Evolutionary conservation across 768 basidiomycete species (phyloP).

Genomic region (Boletus insuetus): DNA sequence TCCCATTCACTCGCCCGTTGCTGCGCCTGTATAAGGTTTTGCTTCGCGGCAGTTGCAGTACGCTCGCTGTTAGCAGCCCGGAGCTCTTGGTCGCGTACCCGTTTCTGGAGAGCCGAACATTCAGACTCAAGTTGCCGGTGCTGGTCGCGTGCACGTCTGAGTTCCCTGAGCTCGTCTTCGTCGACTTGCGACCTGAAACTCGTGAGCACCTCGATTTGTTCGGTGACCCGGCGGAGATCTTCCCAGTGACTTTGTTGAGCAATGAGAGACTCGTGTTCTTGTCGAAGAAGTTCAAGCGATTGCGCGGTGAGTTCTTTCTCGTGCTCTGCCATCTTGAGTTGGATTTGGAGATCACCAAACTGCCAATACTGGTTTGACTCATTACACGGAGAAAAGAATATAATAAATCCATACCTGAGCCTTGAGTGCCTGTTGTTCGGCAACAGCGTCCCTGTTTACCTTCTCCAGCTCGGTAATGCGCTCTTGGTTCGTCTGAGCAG

Average conservation of each 20-base stretch:
- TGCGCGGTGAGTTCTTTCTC: slow-evolving; percentile 61
- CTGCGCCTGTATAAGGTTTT: slow-evolving; percentile 68
- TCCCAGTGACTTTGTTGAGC: slow-evolving; percentile 78
- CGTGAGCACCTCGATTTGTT: slow-evolving; percentile 70
- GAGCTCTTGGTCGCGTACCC: slow-evolving; percentile 67
- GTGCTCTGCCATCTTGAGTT: slow-evolving; percentile 51
- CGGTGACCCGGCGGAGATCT: slow-evolving; percentile 63
- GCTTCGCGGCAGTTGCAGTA: slow-evolving; percentile 51
- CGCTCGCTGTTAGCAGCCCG: slow-evolving; percentile 62
- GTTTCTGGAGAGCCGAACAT: slow-evolving; percentile 63
- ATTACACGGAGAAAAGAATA: not conserved
- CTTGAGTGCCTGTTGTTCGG: slow-evolving; percentile 56
- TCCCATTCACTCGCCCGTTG: slow-evolving; percentile 84
- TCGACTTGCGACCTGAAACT: slow-evolving; percentile 59
- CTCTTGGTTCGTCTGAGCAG: slow-evolving; percentile 56
- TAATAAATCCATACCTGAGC: slow-evolving; percentile 50
- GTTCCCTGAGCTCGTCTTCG: slow-evolving; percentile 70
- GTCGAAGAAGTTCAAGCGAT: slow-evolving; percentile 50
- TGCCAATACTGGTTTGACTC: slow-evolving; percentile 25
- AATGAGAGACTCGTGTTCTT: slow-evolving; percentile 55
- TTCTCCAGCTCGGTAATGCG: slow-evolving; percentile 64
- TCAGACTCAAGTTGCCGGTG: slow-evolving; percentile 63
- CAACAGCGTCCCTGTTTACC: slow-evolving; percentile 48
- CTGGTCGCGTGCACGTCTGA: slow-evolving; percentile 62
- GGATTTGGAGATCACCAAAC: slow-evolving; percentile 61